Conservation (phyloP, 495 filamentous ascomycete genomes). For the Neurospora sp. region DNA sequence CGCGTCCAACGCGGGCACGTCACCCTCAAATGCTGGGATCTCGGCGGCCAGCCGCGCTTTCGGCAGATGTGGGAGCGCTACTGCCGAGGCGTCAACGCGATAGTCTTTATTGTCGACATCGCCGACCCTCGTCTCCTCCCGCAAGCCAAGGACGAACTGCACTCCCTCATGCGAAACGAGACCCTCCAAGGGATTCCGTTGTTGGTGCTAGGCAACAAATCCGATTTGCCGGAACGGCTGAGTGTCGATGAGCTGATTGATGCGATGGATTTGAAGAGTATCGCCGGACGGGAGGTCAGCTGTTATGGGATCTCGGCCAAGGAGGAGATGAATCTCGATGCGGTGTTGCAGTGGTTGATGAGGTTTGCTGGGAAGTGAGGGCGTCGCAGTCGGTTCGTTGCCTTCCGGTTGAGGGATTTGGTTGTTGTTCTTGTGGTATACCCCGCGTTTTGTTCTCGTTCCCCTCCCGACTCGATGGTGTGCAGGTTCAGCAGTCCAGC, state of each 20-base stretch:
- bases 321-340: constrained; percentile 96
- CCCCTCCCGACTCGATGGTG: too few relatives aligned
- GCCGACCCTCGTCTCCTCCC: constrained; percentile 71
- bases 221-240: constrained; percentile 76
- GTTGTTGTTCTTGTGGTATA: too few relatives aligned
- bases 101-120: constrained; percentile 88
- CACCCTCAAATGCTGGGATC: constrained; percentile 97
- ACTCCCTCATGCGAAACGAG: constrained; percentile 75
- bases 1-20: constrained; percentile 96
- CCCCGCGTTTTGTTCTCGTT: too few relatives aligned
- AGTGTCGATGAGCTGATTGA: constrained; percentile 95
- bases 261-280: constrained; percentile 76
- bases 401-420: too few relatives aligned
- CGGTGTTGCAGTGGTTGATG: constrained; percentile 93
- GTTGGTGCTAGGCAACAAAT: constrained; percentile 96
- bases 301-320: constrained; percentile 98
- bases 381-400: too few relatives aligned
- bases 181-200: constrained; percentile 84
- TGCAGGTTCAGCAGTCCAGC: too few relatives aligned
- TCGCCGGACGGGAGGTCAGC: constrained; percentile 89
- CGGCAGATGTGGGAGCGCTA: constrained; percentile 99
- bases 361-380: constrained; percentile 60
- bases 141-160: constrained; percentile 86
- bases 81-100: constrained; percentile 93
- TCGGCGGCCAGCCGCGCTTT: constrained; percentile 94